Evolutionary conservation across 192 early-diverging fungal genomes (phyloP), one percentile per base, ranked within the genome.

Genomic region (Allomyces javanicus): DNA sequence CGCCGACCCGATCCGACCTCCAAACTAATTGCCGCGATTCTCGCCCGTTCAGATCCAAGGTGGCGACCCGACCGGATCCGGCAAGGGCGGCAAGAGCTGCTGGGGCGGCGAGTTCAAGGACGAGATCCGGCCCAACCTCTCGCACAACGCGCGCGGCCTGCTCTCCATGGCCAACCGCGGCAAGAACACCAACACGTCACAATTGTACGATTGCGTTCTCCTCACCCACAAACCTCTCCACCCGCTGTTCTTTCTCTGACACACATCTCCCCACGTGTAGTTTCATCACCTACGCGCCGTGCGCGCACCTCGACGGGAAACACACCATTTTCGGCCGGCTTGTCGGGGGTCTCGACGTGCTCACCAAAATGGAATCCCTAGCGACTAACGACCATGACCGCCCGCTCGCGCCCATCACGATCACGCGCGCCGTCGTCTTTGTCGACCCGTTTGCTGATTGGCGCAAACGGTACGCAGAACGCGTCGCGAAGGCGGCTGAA

Each of bases 161-260:
- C 77, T 99, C 55, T 87, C 86, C 25, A 97, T 99, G 94, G 96
- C 96, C 3, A 99, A 99, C 75, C 81, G 83, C 26, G 96, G 96
- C 22, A 84, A 86, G 44, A 80, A 91, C 62, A 97, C 94, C 23
- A 99, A 99, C 71, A 76, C 78, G 12, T 92, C 89, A 1, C 92
- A 84, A 69, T 85, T 85, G 72, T 82, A 66, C 50, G n/a, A 12
- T 0, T 26, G 4, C 26, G 26, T 4, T 66, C 62, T 4, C 24
- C 33, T 40, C 26, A 4, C 26, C 26, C 26, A 4, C 26, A 9
- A 40, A 0, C 33, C 7, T 40, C 33, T 40, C 33, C 33, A 40
- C 33, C 33, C 33, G 33, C 33, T 27, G n/a, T n/a, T 66, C 2
- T 64, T 43, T 43, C 63, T 63, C 63, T 44, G 1, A 9, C 10